Base-by-base conservation (phyloP, 129 eudicot species). In the Pulicaria dysenterica region DNA sequence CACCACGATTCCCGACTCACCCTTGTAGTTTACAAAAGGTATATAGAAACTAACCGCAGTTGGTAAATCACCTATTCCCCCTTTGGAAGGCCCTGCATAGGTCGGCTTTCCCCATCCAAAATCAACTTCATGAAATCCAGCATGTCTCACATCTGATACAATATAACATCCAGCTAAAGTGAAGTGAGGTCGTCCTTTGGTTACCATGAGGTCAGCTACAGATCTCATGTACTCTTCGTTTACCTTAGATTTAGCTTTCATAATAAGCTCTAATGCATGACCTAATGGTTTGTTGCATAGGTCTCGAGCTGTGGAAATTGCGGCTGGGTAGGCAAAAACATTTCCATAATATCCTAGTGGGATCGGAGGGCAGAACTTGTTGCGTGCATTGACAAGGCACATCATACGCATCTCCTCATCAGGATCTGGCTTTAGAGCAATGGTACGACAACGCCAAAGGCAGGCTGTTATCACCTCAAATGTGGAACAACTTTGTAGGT, bases 321-420 rank as follows among this genome's bases (percentile, higher is more conserved):
- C 85, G 36, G 61, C 73, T 31, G 79, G 56, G 5, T 11, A 19
- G 12, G 46, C 67, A 3, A 80, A 12, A n/a, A 69, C 43, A 19
- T 79, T 80, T 16, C 87, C 87, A 24, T 77, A 80, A 59, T 86
- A 86, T 16, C 91, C 87, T 12, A 19, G 2, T 3, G 87, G 87
- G 49, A 86, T 47, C 17, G 13, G 39, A 0, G 78, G 73, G 4
- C 61, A 14, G 10, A 34, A 2, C 40, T 62, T 80, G 17, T 24
- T 49, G 8, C 87, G 82, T 1, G 45, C 44, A 13, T 70, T 80
- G 62, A 77, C 43, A 2, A 62, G 3, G 39, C 37, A 76, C 12
- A 58, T 8, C 5, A 83, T 24, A 10, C 47, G 62, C 47, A 70
- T 82, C 10, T 37, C 34, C 31, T 79, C 80, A 10, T 79, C 42